Percentiles rank a stretch among this genome's conserved stretches.
Conservation (phyloP, 257 asterid genomes). For the Handroanthus guayacan region DNA sequence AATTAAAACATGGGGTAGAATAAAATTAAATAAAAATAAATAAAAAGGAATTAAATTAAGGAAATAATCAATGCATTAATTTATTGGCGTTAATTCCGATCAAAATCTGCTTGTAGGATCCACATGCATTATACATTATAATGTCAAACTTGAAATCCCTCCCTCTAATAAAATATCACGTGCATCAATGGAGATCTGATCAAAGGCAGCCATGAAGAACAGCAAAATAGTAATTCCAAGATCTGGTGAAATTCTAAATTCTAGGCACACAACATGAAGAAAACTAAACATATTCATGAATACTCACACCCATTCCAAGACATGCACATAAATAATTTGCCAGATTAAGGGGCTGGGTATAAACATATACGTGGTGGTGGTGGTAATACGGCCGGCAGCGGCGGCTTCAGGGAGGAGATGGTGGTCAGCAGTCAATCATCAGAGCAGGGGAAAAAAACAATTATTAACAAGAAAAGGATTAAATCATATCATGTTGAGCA, state of each 20-base stretch:
- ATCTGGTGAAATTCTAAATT: neutral
- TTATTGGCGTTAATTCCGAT: slow-evolving; percentile 18
- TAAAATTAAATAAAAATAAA: neutral
- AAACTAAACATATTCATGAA: slow-evolving; percentile 15
- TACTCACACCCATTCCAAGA: neutral
- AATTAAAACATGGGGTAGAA: neutral
- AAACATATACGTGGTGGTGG: slow-evolving; percentile 28
- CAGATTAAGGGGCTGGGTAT: neutral
- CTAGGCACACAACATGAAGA: neutral
- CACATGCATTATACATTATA: slow-evolving; percentile 30
- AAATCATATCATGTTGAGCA: slow-evolving; percentile 30
- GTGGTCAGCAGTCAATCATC: slow-evolving; percentile 31
- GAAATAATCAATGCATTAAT: neutral
- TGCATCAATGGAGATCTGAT: slow-evolving; percentile 38
- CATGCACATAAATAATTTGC: neutral
- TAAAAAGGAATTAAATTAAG: neutral
- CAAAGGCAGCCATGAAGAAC: slow-evolving; percentile 10
- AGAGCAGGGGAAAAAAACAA: slow-evolving; percentile 24
- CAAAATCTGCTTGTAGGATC: slow-evolving; percentile 31
- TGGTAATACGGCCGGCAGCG: slow-evolving; percentile 31
- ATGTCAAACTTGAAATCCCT: neutral
- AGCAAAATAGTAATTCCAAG: neutral
- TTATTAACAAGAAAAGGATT: neutral
- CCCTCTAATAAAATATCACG: slow-evolving; percentile 24
- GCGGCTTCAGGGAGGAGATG: slow-evolving; percentile 35